Percentiles rank a stretch among this genome's conserved stretches.
These are phyloP conservation scores for Brassica hybrid DNA, from an alignment of 441 rosid species.

Conservation along the genomic window DNA sequence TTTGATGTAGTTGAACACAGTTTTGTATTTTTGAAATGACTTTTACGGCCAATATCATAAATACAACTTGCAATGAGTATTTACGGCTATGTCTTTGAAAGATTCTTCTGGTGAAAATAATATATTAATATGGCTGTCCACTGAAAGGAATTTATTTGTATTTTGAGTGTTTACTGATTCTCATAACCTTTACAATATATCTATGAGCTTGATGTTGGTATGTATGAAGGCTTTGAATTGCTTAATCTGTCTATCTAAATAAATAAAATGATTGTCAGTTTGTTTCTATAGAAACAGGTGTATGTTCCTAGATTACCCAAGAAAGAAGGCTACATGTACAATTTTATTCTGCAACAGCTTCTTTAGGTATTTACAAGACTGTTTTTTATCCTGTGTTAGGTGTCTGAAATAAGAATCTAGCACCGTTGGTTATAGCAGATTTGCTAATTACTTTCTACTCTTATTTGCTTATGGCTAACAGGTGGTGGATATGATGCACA, in stretches of 20 bases:
- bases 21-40: neutral
- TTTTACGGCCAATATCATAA: neutral
- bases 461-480: too few species aligned
- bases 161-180: neutral
- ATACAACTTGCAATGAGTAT: neutral
- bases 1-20: neutral
- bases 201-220: neutral
- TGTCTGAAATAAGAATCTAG: neutral
- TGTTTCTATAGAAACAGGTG: neutral
- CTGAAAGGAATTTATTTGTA: neutral
- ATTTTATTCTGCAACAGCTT: neutral
- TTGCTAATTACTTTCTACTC: too few species aligned
- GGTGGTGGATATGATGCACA: too few species aligned
- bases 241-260: neutral
- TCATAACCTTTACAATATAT: neutral
- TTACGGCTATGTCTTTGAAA: neutral
- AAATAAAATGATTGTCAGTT: neutral
- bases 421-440: neutral
- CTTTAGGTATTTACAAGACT: neutral
- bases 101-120: neutral
- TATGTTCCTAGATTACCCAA: neutral
- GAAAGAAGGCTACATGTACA: neutral
- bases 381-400: neutral
- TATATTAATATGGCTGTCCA: neutral
- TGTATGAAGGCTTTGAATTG: neutral